Evolutionary conservation across 2,329 filamentous ascomycete species (phyloP), one percentile per base, ranked within the genome.

Genomic region (Coniochaeta pulveracea): DNA sequence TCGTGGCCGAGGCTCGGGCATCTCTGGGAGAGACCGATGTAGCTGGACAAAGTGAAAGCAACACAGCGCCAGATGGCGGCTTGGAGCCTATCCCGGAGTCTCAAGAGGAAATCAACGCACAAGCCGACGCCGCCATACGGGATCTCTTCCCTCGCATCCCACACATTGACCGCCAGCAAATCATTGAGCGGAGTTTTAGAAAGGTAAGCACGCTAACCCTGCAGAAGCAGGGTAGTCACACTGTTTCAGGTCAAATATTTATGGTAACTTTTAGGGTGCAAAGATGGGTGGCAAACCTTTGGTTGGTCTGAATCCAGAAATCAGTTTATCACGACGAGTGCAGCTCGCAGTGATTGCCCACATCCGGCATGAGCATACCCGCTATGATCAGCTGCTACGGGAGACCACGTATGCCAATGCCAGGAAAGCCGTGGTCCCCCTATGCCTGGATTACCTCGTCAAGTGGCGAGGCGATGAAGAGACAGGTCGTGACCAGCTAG

Each of bases 391-490:
- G 37, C 57, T 80, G 12, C 56, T 79, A 11, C 66, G 52, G 44
- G 69, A 78, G 45, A 72, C 70, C 5, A 60, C 55, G 12, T 79
- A 72, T 61, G 56, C 61, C 33, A 72, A 72, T 46, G 73, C 75
- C 34, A 63, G 76, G 40, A 76, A 68, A 54, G 64, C 65, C 25
- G 73, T 79, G 27, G 72, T 79, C 44, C 54, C 63, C 19, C 56
- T 74, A 10, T 80, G 76, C 41, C 58, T 80, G 28, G 75, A 79
- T 43, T 61, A 74, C 34, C 68, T 80, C 51, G 69, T 79, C 61
- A 79, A 79, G 68, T 80, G 76, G 76, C 74, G 76, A 57, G 76
- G 76, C 35, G 76, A 80, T 44, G 76, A 80, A 50, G 76, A 80
- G 49, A 79, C 69, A 12, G 76, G 76, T 17, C 69, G 75, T 31